Evolutionary conservation across 2,329 filamentous ascomycete species (phyloP).

Genomic region (Alternaria postmessia): DNA sequence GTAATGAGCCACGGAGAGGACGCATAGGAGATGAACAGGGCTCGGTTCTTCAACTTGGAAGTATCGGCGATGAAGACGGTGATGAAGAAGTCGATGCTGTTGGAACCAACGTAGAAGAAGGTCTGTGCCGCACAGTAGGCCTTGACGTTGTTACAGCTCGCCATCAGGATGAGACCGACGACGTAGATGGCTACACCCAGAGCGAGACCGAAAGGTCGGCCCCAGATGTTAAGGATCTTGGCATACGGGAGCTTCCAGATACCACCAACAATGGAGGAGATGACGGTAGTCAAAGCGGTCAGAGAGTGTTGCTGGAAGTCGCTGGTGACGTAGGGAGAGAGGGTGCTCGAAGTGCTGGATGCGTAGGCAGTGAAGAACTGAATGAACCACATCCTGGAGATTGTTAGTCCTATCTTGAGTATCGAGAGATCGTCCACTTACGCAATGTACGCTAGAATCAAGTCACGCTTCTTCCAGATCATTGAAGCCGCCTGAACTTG

Average conservation of each 20-base stretch:
- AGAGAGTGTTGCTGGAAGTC: constrained; percentile 49
- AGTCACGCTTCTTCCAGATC: constrained; percentile 39
- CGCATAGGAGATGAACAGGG: constrained; percentile 65
- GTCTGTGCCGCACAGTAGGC: constrained; percentile 72
- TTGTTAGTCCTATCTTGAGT: constrained; percentile 17
- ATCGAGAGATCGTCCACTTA: constrained; percentile 16
- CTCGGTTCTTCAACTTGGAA: constrained; percentile 68
- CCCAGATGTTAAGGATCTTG: constrained; percentile 56
- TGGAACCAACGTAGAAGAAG: constrained; percentile 70
- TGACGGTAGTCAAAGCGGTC: constrained; percentile 50
- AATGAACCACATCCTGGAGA: constrained; percentile 45
- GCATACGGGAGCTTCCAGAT: constrained; percentile 53
- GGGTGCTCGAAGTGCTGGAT: constrained; percentile 51
- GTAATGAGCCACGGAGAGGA: constrained; percentile 45
- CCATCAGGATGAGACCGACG: constrained; percentile 70
- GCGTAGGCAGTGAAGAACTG: constrained; percentile 60
- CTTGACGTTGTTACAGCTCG: constrained; percentile 67
- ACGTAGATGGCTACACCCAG: constrained; percentile 44
- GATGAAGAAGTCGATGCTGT: constrained; percentile 68
- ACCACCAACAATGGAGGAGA: constrained; percentile 50
- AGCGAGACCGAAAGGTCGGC: constrained; percentile 49
- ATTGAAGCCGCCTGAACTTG: constrained; percentile 39
- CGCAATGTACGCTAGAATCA: constrained; percentile 42
- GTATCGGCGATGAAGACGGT: constrained; percentile 75
- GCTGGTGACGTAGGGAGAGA: constrained; percentile 53